Evolutionary conservation across 2,329 filamentous ascomycete species (phyloP), one percentile per base, ranked within the genome.

Genomic region (Ophiostoma populinum): DNA sequence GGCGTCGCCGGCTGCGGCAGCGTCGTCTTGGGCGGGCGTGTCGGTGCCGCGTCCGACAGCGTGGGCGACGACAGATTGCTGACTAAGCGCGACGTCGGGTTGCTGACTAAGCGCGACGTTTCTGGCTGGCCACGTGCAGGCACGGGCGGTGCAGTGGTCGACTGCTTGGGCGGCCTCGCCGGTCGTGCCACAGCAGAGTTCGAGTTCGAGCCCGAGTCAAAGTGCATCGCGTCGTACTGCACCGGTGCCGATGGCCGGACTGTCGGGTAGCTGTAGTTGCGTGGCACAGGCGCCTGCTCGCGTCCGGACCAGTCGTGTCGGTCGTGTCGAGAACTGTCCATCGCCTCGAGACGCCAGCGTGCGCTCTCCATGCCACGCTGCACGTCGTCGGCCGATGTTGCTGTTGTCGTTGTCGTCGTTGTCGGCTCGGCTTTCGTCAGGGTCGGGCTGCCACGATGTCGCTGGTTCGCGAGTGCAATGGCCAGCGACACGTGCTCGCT

Each of bases 401-500:
- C 30, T 15, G 7, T 4, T 7, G 5, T 11, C 7, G 28, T 11
- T 4, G 27, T 29, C 3, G 27, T 11, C 3, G 27, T 7, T 6
- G 22, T 26, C 8, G 18, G 15, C 10, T 17, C 15, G 7, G 16
- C 16, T 7, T 18, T 22, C 2, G 16, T 6, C 2, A n/a, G n/a
- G n/a, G n/a, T n/a, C n/a, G n/a, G n/a, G n/a, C 29, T 18, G 19
- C 18, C 29, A 37, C 15, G 58, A 62, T 85, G 67, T 53, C 92
- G 82, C 37, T 69, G 68, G 42, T 76, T 73, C 1, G 82, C 82
- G 20, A 92, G 54, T 43, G 77, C 70, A 6, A 92, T 74, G 1
- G 83, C 85, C 30, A 92, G 56, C 9, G 86, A 76, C 42, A 74
- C 68, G 42, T 92, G 64, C 38, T 83, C 71, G 1, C 65, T 66